Base-by-base conservation (phyloP, 1,284 basidiomycete genomes). In the Singerocomus inundabilis region DNA sequence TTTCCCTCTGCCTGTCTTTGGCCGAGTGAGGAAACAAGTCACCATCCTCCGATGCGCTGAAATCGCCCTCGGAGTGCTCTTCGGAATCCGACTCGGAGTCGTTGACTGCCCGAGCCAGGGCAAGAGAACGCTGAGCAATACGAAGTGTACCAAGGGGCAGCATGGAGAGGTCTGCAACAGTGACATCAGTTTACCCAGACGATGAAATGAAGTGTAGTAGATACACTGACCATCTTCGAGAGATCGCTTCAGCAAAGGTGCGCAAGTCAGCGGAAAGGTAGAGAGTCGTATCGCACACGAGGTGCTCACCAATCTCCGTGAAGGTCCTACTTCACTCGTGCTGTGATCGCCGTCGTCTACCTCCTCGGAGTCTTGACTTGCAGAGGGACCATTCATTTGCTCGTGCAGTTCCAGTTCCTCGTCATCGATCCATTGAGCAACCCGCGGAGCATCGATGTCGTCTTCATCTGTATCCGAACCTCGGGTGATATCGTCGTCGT, bases 71-170 rank as follows among this genome's bases (percentile, higher is more conserved):
- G 32, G 62, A 52, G 25, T 35, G 43, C 4, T 54, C 54, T 12
- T 51, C 58, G 6, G 60, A 66, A 15, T 71, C 72, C 12, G 54
- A 61, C 8, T 72, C 72, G n/a, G 64, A 66, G 35, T 73, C 72
- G 21, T 60, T 65, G 39, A 68, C 53, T 12, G 58, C 64, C 33
- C 71, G 68, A 4, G 72, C 70, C 26, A 69, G 68, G 1, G 71
- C 67, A 11, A 89, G 69, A n/a, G 78, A 69, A 37, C 71, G 71
- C 52, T 84, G 82, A 3, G 88, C 88, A 56, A 78, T 82, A 11
- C 85, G 76, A 26, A 91, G 72, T 10, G 84, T 74, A 16, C 85
- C 86, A 15, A 88, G 76, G 0, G 85, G 79, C 29, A 88, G 52
- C 18, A 73, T 72, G 15, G 80, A 78, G 36, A 88, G 66, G 60